A percentile compares a stretch with the other conserved stretches of the same genome.
These are phyloP conservation scores for Aspergillus affinis DNA, from an alignment of 495 filamentous ascomycete species.

Conservation along the genomic window DNA sequence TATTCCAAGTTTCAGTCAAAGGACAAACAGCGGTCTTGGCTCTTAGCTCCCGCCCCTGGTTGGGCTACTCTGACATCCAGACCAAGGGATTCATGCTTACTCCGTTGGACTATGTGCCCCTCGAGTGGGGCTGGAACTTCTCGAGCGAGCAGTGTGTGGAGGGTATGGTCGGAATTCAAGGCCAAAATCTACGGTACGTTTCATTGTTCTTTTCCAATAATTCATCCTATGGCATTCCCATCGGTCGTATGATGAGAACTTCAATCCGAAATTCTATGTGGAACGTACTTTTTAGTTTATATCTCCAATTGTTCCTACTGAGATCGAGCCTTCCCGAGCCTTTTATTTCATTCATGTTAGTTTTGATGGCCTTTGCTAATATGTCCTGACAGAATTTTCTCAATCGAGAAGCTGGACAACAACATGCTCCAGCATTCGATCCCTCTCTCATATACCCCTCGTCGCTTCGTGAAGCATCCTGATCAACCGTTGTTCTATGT, in stretches of 20 bases:
- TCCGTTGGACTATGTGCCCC: conserved; percentile 79
- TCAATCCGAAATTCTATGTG: conserved; percentile 50
- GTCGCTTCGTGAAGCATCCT: conserved; percentile 82
- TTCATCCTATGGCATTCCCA: conserved; percentile 15
- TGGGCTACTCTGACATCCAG: conserved; percentile 83
- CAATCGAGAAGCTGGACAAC: conserved; percentile 79
- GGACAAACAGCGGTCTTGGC: conserved; percentile 85
- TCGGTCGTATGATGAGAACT: conserved; percentile 67
- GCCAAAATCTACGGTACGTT: conserved; percentile 81
- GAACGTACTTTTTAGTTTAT: conserved; percentile 48
- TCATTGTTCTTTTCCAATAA: conserved; percentile 8
- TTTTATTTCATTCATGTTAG: conserved; percentile 3
- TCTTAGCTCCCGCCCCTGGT: conserved; percentile 85
- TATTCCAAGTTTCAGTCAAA: conserved; percentile 84
- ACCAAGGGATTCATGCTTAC: conserved; percentile 88
- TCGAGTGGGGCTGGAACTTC: conserved; percentile 95
- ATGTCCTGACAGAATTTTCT: conserved; percentile 69
- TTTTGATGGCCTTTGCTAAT: conserved; percentile 28
- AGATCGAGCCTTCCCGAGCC: conserved; percentile 28
- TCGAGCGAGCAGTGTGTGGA: conserved; percentile 89
- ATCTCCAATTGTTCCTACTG: conserved; percentile 79
- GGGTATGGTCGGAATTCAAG: conserved; percentile 95
- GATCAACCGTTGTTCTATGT: conserved; percentile 89
- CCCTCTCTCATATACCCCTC: conserved; percentile 85
- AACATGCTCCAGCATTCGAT: conserved; percentile 88